Conservation (phyloP, 1,284 basidiomycete genomes). For the Ceratobasidium papillatum region DNA sequence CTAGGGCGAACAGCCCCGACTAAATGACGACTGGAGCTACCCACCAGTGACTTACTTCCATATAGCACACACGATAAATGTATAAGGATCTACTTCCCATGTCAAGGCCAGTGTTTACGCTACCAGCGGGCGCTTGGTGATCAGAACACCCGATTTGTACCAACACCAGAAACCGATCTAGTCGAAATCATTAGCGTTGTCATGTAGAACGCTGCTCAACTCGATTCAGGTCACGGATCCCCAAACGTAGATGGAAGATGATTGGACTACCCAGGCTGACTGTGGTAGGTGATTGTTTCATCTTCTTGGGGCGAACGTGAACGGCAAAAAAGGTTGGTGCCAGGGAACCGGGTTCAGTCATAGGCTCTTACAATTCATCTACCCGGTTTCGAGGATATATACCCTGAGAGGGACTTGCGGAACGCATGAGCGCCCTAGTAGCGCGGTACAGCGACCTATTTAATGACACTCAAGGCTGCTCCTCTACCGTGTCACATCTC, state of each 20-base stretch:
- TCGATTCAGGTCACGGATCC: conserved; percentile 5
- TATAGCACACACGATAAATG: not conserved
- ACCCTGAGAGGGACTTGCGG: conserved; percentile 7
- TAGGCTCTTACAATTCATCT: conserved; percentile 23
- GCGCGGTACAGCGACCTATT: conserved; percentile 9
- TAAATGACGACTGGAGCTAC: not conserved
- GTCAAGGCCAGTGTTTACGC: not conserved
- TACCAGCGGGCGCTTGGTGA: not conserved
- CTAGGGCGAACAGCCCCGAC: not conserved
- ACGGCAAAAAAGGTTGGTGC: conserved; percentile 18
- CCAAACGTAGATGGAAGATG: conserved; percentile 11
- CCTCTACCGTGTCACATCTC: not conserved
- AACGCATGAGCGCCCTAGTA: conserved; percentile 14
- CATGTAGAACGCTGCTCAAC: not conserved
- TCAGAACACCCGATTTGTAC: not conserved
- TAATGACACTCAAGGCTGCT: not conserved
- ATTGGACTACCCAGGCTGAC: too few relatives aligned
- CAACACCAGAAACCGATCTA: not conserved
- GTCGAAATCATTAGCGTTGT: not conserved
- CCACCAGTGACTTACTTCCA: not conserved
- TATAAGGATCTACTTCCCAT: not conserved
- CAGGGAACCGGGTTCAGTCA: conserved; percentile 26
- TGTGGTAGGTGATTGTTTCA: not conserved
- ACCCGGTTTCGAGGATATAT: not conserved
- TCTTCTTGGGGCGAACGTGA: not conserved